Evolutionary conservation across 106 monocot species (phyloP).

Genomic region (Dioscorea alata): DNA sequence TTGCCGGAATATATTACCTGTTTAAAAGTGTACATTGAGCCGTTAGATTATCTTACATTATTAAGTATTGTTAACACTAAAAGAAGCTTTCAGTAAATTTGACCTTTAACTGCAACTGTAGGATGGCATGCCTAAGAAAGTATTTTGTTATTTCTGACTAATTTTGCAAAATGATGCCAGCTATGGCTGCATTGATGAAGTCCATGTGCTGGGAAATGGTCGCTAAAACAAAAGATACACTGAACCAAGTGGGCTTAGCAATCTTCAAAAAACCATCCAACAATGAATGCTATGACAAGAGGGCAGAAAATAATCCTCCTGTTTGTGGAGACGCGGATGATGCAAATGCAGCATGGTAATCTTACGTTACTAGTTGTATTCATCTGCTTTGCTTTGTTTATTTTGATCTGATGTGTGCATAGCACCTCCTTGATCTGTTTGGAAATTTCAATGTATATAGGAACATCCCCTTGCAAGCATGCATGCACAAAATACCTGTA

Average conservation of each 20-base stretch:
- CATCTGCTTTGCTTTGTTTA: background rate
- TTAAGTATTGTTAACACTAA: no score
- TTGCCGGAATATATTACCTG: no score
- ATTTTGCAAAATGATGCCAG: constrained; percentile 24
- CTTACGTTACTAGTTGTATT: background rate
- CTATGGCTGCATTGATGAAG: constrained; percentile 66
- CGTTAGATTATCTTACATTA: no score
- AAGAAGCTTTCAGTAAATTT: no score
- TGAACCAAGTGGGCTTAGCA: constrained; percentile 63
- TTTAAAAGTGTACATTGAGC: no score
- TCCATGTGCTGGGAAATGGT: constrained; percentile 90
- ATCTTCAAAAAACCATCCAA: constrained; percentile 72
- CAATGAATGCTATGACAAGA: constrained; percentile 72
- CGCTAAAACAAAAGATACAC: constrained; percentile 49
- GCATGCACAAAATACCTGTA: constrained; percentile 53
- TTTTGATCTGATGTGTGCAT: background rate
- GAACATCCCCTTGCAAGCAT: constrained; percentile 57
- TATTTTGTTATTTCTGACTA: no score
- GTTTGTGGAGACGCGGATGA: constrained; percentile 74
- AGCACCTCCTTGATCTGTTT: background rate
- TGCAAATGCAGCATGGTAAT: constrained; percentile 82
- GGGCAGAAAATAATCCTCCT: constrained; percentile 48
- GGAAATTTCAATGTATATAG: constrained; percentile 15
- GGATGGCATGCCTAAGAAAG: no score
- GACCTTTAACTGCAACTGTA: no score